phyloP scores from a whole-genome alignment of 1,284 basidiomycete genomes.

The Butyriboletus appendiculatus region DNA sequence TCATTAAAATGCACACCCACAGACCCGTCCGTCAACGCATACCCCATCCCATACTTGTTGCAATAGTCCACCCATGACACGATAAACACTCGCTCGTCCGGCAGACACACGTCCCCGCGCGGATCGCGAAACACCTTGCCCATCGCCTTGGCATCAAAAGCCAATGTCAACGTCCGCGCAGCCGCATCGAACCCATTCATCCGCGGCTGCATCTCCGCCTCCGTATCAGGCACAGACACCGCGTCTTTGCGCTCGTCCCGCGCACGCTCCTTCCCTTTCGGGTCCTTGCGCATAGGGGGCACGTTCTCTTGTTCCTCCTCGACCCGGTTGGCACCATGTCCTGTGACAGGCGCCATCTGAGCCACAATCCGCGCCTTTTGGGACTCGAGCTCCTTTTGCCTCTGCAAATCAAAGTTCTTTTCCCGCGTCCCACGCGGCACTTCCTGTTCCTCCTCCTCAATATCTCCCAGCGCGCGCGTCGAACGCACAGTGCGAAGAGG shows the following conservation, averaged over 20 bases:
- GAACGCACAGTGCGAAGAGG: conserved; percentile 41
- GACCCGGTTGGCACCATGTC: conserved; percentile 34
- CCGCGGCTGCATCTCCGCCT: conserved; percentile 35
- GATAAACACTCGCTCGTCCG: conserved; percentile 85
- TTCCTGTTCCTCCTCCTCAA: conserved; percentile 50
- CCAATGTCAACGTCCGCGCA: conserved; percentile 65
- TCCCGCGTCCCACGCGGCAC: conserved; percentile 39
- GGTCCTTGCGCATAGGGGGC: conserved; percentile 38
- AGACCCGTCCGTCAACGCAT: conserved; percentile 92
- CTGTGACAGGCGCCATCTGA: conserved; percentile 74
- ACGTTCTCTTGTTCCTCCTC: conserved; percentile 49
- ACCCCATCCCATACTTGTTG: conserved; percentile 98
- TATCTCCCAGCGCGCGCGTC: conserved; percentile 45
- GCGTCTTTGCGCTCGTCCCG: conserved; percentile 34
- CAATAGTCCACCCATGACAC: conserved; percentile 98
- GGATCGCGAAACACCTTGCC: conserved; percentile 68
- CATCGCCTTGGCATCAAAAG: conserved; percentile 64
- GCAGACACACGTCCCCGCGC: conserved; percentile 50
- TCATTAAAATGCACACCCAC: conserved; percentile 98
- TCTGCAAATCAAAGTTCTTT: conserved; percentile 49
- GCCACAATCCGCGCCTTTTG: conserved; percentile 90
- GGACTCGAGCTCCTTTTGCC: conserved; percentile 75
- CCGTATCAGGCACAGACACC: conserved; percentile 17
- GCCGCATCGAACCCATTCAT: conserved; percentile 65
- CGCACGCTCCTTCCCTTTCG: conserved; percentile 33